Evolutionary conservation across 2,329 filamentous ascomycete species (phyloP).

Genomic region (Nothomitra cinnamomea): DNA sequence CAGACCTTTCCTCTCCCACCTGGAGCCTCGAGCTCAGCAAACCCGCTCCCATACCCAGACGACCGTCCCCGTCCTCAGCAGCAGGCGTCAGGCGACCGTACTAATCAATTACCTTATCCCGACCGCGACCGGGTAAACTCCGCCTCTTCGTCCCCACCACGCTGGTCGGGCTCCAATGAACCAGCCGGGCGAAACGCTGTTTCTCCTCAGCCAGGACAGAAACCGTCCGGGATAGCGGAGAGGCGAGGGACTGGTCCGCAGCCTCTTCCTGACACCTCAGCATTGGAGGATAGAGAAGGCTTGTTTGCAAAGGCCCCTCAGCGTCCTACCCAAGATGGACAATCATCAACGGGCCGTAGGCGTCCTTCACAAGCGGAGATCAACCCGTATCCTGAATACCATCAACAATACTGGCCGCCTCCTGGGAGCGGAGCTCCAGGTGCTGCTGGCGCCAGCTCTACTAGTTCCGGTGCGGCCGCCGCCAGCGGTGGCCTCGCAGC

Average conservation of each 20-base stretch:
- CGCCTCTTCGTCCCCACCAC: neutral
- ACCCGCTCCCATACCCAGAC: conserved; percentile 54
- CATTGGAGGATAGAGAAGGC: conserved; percentile 62
- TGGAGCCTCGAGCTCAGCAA: conserved; percentile 53
- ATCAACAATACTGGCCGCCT: conserved; percentile 47
- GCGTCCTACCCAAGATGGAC: conserved; percentile 12
- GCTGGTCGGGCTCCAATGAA: neutral
- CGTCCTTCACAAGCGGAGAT: conserved; percentile 14
- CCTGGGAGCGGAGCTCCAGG: conserved; percentile 19
- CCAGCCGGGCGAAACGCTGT: neutral
- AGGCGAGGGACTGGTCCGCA: conserved; percentile 67
- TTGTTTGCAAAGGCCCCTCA: conserved; percentile 52
- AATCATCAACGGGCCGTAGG: conserved; percentile 5
- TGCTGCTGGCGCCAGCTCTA: no score
- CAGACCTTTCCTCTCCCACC: conserved; percentile 43
- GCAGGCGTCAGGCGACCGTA: conserved; percentile 23
- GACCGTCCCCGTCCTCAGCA: conserved; percentile 31
- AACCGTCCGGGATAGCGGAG: conserved; percentile 55
- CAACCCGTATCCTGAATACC: conserved; percentile 33
- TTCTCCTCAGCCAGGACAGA: conserved; percentile 31
- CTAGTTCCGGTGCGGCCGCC: neutral
- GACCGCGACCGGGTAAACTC: neutral
- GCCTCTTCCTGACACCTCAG: conserved; percentile 67
- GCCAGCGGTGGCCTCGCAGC: conserved; percentile 27
- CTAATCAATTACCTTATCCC: conserved; percentile 7